These are phyloP conservation scores for Baudoinia panamericana DNA, from an alignment of 495 filamentous ascomycete genomes.

Conservation along the genomic window DNA sequence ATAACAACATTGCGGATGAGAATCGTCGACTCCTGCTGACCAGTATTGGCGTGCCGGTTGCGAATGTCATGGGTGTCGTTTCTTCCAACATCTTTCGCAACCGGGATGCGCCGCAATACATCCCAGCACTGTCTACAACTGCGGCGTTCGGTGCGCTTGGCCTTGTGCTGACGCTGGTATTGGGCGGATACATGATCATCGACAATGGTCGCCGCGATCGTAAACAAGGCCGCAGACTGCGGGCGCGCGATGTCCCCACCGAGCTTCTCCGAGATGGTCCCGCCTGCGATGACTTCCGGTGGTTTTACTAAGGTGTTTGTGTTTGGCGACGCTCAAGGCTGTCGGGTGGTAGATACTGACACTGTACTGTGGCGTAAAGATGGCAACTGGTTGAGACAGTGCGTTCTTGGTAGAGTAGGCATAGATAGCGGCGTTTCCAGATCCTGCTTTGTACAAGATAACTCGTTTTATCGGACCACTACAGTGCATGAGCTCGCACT, in stretches of 20 bases:
- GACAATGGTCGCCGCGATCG: conserved; percentile 56
- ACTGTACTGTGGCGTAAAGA: too few relatives aligned
- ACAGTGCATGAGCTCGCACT: too few relatives aligned
- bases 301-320: too few relatives aligned
- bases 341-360: too few relatives aligned
- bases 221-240: conserved; percentile 45
- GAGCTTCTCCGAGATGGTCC: conserved; percentile 57
- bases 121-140: conserved; percentile 59
- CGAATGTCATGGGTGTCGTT: conserved; percentile 73
- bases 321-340: too few relatives aligned
- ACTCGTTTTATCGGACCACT: too few relatives aligned
- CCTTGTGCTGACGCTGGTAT: conserved; percentile 38
- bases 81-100: conserved; percentile 60
- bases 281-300: conserved; percentile 49
- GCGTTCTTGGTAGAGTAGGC: too few relatives aligned
- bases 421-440: too few relatives aligned
- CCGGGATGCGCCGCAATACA: conserved; percentile 58
- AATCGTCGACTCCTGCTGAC: conserved; percentile 57
- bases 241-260: conserved; percentile 55
- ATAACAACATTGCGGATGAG: conserved; percentile 71
- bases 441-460: too few relatives aligned
- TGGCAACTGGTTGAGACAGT: too few relatives aligned
- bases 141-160: conserved; percentile 59
- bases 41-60: conserved; percentile 59
- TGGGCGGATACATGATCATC: conserved; percentile 56